A percentile compares a stretch with the other conserved stretches of the same genome.
Evolutionary conservation across 495 filamentous ascomycete species (phyloP).

Genomic region (Parmelia sp.): DNA sequence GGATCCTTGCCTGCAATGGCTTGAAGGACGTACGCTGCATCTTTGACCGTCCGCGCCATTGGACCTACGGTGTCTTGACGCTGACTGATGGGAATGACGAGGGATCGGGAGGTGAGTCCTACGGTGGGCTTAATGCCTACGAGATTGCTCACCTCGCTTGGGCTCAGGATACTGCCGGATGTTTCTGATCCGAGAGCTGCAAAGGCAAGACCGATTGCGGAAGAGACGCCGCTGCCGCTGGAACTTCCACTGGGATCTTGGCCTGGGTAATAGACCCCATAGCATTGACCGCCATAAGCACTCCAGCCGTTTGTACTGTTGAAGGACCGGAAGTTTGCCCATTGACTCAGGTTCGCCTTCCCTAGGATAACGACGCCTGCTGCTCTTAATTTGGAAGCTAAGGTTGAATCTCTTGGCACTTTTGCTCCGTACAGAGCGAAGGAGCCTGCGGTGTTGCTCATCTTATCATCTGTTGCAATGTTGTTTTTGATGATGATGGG

Average conservation of each 20-base stretch:
- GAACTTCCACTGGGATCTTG: constrained; percentile 52
- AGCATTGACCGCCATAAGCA: constrained; percentile 43
- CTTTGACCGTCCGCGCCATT: constrained; percentile 57
- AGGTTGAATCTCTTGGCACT: constrained; percentile 40
- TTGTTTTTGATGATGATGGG: constrained; percentile 65
- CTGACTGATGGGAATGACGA: constrained; percentile 57
- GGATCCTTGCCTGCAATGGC: constrained; percentile 53
- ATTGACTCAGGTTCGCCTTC: constrained; percentile 50
- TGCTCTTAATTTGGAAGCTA: constrained; percentile 44
- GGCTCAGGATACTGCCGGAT: constrained; percentile 37
- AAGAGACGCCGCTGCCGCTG: constrained; percentile 46
- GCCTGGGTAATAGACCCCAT: constrained; percentile 42
- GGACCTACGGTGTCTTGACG: constrained; percentile 62
- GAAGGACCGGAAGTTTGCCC: constrained; percentile 46
- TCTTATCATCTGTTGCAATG: constrained; percentile 56
- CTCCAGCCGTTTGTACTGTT: constrained; percentile 51
- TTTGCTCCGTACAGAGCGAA: constrained; percentile 49
- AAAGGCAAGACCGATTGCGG: constrained; percentile 44
- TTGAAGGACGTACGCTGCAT: constrained; percentile 59
- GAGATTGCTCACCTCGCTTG: constrained; percentile 39
- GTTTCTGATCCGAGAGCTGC: constrained; percentile 47
- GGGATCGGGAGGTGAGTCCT: constrained; percentile 55
- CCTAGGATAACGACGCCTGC: constrained; percentile 49
- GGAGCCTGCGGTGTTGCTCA: constrained; percentile 60
- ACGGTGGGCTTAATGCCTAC: constrained; percentile 62